phyloP scores from a whole-genome alignment of 495 filamentous ascomycete species.

The Neurospora cerealis region DNA sequence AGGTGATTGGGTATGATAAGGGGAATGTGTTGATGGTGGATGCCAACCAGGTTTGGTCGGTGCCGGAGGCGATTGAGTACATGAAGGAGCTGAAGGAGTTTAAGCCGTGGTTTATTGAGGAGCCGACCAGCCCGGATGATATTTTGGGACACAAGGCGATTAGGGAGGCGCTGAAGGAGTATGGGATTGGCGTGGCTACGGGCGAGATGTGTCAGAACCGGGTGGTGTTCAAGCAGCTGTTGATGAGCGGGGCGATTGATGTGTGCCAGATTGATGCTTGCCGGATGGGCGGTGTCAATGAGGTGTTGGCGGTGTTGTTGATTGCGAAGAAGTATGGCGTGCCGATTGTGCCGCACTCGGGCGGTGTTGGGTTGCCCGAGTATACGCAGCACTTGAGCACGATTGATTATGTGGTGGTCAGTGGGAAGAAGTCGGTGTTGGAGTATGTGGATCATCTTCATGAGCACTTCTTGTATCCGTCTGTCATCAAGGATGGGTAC shows the following conservation, averaged over 20 bases:
- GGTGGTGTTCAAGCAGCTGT: slow-evolving; percentile 87
- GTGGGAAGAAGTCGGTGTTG: slow-evolving; percentile 67
- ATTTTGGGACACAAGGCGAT: slow-evolving; percentile 82
- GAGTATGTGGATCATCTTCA: slow-evolving; percentile 93
- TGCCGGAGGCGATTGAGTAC: slow-evolving; percentile 82
- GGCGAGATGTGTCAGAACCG: slow-evolving; percentile 97
- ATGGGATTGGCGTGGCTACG: slow-evolving; percentile 78
- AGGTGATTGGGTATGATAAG: slow-evolving; percentile 74
- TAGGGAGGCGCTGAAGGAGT: slow-evolving; percentile 61
- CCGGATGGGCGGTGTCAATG: slow-evolving; percentile 84
- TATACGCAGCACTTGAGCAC: slow-evolving; percentile 92
- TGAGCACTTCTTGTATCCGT: slow-evolving; percentile 82
- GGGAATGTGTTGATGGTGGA: slow-evolving; percentile 92
- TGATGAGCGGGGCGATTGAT: slow-evolving; percentile 70
- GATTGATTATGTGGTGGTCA: slow-evolving; percentile 87
- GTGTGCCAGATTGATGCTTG: slow-evolving; percentile 89
- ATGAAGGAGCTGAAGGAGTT: slow-evolving; percentile 76
- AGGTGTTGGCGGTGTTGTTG: slow-evolving; percentile 82
- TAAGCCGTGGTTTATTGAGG: slow-evolving; percentile 95
- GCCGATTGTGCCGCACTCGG: slow-evolving; percentile 80
- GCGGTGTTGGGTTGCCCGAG: slow-evolving; percentile 85
- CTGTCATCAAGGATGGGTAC: slow-evolving; percentile 72
- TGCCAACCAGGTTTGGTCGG: slow-evolving; percentile 91
- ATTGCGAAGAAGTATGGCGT: slow-evolving; percentile 80
- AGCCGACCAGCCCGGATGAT: slow-evolving; percentile 91